Evolutionary conservation across 1,284 basidiomycete genomes (phyloP), one percentile per base, ranked within the genome.

Genomic region (Cutaneotrichosporon sp.): DNA sequence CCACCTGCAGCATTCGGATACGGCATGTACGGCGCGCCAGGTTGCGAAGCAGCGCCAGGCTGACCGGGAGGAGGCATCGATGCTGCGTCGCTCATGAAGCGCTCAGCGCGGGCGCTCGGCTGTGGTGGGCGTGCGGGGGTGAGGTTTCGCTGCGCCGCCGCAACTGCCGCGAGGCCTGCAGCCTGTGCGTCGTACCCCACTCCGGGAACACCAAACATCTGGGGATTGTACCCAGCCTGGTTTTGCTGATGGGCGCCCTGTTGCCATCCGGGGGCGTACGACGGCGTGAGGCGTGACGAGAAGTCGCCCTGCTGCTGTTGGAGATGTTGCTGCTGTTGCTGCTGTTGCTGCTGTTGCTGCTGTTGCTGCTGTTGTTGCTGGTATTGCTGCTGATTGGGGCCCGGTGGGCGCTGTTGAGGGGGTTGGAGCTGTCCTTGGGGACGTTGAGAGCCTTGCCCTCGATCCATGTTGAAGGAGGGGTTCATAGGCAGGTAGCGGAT

Each of bases 131-230:
- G 42, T 6, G 42, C 26, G 14, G 42, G 42, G 4, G 39, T 34
- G 44, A 46, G 32, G 6, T 19, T n/a, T 5, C 34, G 44, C 44
- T 33, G 31, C 11, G 44, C 44, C 8, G 32, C 44, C 9, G 44
- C 31, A 12, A 38, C 35, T 6, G 32, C 39, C 39, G 26, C 44
- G 4, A 46, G 19, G 29, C 31, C 31, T 7, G 43, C 29, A 16
- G 35, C 35, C 17, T 38, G 35, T 20, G 16, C 17, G 35, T 46
- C 44, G 31, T 46, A 46, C 27, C 44, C 44, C 3, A 42, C 39
- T 14, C 22, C 27, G 11, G 43, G 26, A 9, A 31, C 42, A 14
- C 14, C 24, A 19, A 31, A 31, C 17, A 31, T 29, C 42, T 44
- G 42, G 14, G n/a, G 25, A 14, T 44, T 22, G 24, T 42, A 27